Percentiles rank a stretch among this genome's conserved stretches.
phyloP scores from a whole-genome alignment of 164 flowering plant species.

The Vitis rupestris region DNA sequence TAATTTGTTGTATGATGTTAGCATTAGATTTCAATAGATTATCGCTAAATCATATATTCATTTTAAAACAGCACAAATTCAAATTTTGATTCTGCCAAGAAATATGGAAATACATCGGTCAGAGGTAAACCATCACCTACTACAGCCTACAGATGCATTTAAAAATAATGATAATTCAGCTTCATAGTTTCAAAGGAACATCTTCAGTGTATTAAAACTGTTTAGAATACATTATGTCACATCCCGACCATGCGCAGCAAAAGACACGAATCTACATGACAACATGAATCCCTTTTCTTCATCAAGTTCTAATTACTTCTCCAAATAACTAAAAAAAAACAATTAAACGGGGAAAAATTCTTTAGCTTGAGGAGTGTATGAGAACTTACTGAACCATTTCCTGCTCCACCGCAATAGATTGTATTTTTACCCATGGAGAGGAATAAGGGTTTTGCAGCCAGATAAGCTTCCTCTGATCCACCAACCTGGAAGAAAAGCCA shows the following conservation, averaged over 20 bases:
- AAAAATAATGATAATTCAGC: not conserved
- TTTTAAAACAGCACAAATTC: not conserved
- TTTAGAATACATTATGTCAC: not conserved
- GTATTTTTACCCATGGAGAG: slow-evolving; percentile 83
- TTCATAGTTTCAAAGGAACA: not conserved
- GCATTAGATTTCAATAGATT: not conserved
- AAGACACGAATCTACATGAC: not conserved
- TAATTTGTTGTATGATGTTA: not conserved
- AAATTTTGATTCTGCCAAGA: not conserved
- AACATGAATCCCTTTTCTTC: too few relatives aligned
- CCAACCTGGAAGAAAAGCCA: slow-evolving; percentile 63
- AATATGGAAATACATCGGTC: not conserved
- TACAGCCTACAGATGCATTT: not conserved
- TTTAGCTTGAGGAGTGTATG: not conserved
- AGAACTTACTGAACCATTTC: slow-evolving; percentile 83
- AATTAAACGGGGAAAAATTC: not conserved
- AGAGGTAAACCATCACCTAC: not conserved
- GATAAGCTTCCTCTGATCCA: slow-evolving; percentile 73
- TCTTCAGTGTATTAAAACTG: not conserved
- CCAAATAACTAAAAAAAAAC: not conserved
- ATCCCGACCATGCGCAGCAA: not conserved
- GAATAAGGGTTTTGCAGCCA: slow-evolving; percentile 66
- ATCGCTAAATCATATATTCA: not conserved
- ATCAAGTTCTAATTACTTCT: not conserved
- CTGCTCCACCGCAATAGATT: slow-evolving; percentile 83